These are phyloP conservation scores for Exophiala xenobiotica DNA, from an alignment of 2,329 filamentous ascomycete species.

Conservation along the genomic window DNA sequence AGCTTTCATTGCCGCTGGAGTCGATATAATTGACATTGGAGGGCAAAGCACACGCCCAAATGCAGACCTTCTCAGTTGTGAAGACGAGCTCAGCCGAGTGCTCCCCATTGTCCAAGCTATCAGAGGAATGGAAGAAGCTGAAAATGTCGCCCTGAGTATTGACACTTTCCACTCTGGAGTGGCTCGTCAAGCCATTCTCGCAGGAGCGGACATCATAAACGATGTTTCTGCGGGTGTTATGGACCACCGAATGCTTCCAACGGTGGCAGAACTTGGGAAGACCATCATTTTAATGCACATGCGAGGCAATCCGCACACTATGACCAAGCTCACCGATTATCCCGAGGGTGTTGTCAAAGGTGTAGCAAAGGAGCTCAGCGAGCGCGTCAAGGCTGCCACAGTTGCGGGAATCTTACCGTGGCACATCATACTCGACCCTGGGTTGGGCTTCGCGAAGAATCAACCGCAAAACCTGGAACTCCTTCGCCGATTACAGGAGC, in stretches of 20 bases:
- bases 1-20: slow-evolving; percentile 65
- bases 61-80: slow-evolving; percentile 64
- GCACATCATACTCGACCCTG: slow-evolving; percentile 93
- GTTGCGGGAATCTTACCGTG: slow-evolving; percentile 81
- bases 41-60: slow-evolving; percentile 88
- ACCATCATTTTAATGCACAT: slow-evolving; percentile 90
- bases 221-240: slow-evolving; percentile 83
- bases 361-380: slow-evolving; percentile 66
- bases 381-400: slow-evolving; percentile 72
- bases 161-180: slow-evolving; percentile 91
- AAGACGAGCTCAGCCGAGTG: slow-evolving; percentile 75
- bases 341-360: slow-evolving; percentile 64
- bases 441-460: slow-evolving; percentile 90
- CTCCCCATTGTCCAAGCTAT: slow-evolving; percentile 76
- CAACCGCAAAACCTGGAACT: slow-evolving; percentile 77
- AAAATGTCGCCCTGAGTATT: slow-evolving; percentile 72
- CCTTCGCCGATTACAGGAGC: slow-evolving; percentile 63
- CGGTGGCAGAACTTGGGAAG: slow-evolving; percentile 72
- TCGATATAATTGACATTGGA: slow-evolving; percentile 85
- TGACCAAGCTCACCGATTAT: slow-evolving; percentile 70
- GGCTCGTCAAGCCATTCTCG: slow-evolving; percentile 70
- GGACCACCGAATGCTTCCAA: slow-evolving; percentile 77
- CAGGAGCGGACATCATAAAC: slow-evolving; percentile 90
- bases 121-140: slow-evolving; percentile 57
- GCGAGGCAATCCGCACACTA: slow-evolving; percentile 81